phyloP scores from a whole-genome alignment of 2,329 filamentous ascomycete genomes.

The Emergomyces pasteurianus region DNA sequence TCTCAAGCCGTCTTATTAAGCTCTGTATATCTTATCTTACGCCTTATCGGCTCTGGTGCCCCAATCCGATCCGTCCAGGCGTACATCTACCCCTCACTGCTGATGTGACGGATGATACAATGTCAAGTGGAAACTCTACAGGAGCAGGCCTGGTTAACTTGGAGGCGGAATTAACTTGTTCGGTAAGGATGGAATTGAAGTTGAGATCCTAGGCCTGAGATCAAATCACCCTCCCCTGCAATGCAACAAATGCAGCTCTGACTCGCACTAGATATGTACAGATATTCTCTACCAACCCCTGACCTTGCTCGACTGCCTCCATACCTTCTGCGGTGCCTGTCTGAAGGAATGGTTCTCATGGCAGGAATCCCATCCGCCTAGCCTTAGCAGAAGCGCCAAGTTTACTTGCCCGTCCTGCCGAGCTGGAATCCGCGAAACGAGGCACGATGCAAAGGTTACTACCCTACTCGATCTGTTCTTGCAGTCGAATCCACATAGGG shows the following conservation, averaged over 20 bases:
- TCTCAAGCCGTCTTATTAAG: not conserved
- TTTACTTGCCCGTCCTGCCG: constrained; percentile 94
- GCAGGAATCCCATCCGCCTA: constrained; percentile 50
- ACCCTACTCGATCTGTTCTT: constrained; percentile 85
- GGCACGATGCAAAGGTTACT: constrained; percentile 80
- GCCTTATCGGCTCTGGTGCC: not conserved
- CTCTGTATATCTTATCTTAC: not conserved
- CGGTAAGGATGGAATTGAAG: constrained; percentile 48
- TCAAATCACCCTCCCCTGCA: not conserved
- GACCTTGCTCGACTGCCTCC: constrained; percentile 82
- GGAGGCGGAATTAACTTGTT: constrained; percentile 90
- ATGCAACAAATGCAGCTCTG: not conserved
- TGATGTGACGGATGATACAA: constrained; percentile 1
- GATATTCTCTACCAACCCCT: constrained; percentile 86
- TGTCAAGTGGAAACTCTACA: constrained; percentile 4
- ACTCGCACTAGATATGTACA: constrained; percentile 67
- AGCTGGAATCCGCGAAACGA: constrained; percentile 70
- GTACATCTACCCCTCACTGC: not conserved
- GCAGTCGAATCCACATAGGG: constrained; percentile 63
- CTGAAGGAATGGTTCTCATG: constrained; percentile 91
- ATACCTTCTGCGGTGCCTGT: constrained; percentile 93
- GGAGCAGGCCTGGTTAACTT: constrained; percentile 48
- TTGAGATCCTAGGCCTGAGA: not conserved
- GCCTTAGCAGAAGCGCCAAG: constrained; percentile 35
- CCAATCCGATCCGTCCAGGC: not conserved